Conservation (phyloP, 1,284 basidiomycete species). For the Tylopilus sp. region DNA sequence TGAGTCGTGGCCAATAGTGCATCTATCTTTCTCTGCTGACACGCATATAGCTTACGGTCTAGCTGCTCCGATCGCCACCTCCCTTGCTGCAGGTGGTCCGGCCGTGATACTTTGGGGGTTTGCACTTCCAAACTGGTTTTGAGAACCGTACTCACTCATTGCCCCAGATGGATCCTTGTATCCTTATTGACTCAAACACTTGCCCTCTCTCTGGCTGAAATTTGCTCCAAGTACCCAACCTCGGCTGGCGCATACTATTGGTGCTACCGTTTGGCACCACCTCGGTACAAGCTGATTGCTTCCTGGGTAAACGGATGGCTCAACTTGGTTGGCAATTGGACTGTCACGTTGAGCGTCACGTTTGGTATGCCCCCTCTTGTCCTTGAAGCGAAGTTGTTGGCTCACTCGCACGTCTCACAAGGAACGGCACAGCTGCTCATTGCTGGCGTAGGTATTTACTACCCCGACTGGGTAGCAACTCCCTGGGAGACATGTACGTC, state of each 20-base stretch:
- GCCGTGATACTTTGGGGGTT: conserved; percentile 66
- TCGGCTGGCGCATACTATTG: conserved; percentile 71
- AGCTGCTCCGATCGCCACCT: conserved; percentile 63
- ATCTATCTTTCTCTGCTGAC: conserved; percentile 13
- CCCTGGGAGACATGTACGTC: conserved; percentile 64
- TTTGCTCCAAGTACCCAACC: conserved; percentile 67
- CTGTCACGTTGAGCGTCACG: conserved; percentile 61
- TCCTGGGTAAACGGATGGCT: conserved; percentile 72
- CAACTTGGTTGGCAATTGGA: conserved; percentile 67
- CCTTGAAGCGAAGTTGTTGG: conserved; percentile 2
- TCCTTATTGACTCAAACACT: conserved; percentile 57
- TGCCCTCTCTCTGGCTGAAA: conserved; percentile 64
- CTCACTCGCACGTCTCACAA: conserved; percentile 31
- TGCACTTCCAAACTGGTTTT: background rate
- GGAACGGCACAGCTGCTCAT: conserved; percentile 63
- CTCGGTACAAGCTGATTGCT: conserved; percentile 51
- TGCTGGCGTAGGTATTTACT: conserved; percentile 61
- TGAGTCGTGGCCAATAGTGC: conserved; percentile 38
- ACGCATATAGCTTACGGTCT: conserved; percentile 58
- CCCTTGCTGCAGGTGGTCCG: conserved; percentile 63
- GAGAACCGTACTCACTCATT: background rate
- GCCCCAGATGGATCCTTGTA: conserved; percentile 58
- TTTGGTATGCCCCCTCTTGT: conserved; percentile 50
- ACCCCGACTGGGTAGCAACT: conserved; percentile 59
- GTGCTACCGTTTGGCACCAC: conserved; percentile 62